These are phyloP conservation scores for Tulasnella calospora DNA, from an alignment of 768 basidiomycete species.

Conservation along the genomic window DNA sequence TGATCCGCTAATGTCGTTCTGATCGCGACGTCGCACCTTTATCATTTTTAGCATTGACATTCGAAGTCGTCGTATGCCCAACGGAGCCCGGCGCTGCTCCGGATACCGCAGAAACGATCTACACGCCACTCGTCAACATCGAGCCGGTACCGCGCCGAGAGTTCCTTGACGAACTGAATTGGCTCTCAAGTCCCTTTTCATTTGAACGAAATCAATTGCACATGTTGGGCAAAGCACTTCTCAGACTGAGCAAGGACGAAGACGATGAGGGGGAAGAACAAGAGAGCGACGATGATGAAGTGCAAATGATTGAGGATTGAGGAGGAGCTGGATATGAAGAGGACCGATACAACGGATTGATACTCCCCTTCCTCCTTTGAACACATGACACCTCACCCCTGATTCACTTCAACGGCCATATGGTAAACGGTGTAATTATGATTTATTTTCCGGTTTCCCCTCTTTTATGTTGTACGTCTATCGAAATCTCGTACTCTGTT, in stretches of 20 bases:
- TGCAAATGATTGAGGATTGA: not conserved
- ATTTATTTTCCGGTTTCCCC: not conserved
- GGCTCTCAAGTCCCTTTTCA: slow-evolving; percentile 59
- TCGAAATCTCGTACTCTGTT: not conserved
- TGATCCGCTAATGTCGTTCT: not conserved
- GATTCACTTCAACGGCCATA: not conserved
- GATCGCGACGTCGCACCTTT: not conserved
- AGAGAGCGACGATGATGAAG: slow-evolving; percentile 34
- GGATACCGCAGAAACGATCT: slow-evolving; percentile 54
- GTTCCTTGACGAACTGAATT: slow-evolving; percentile 56
- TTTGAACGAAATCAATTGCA: slow-evolving; percentile 63
- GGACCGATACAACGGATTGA: not conserved
- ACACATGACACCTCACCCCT: not conserved
- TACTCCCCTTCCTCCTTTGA: not conserved
- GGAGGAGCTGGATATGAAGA: not conserved
- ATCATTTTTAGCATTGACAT: slow-evolving; percentile 16
- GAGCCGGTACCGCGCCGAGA: slow-evolving; percentile 40
- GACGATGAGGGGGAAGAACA: slow-evolving; percentile 35
- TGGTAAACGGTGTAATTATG: slow-evolving; percentile 3
- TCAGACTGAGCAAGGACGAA: slow-evolving; percentile 9
- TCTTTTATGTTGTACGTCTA: slow-evolving; percentile 8
- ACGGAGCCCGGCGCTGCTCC: slow-evolving; percentile 35
- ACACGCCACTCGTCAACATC: slow-evolving; percentile 62
- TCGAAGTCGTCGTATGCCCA: not conserved
- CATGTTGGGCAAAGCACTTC: slow-evolving; percentile 41